Conservation (phyloP, 2,329 filamentous ascomycete genomes). For the Chrysoporthe cubensis region DNA sequence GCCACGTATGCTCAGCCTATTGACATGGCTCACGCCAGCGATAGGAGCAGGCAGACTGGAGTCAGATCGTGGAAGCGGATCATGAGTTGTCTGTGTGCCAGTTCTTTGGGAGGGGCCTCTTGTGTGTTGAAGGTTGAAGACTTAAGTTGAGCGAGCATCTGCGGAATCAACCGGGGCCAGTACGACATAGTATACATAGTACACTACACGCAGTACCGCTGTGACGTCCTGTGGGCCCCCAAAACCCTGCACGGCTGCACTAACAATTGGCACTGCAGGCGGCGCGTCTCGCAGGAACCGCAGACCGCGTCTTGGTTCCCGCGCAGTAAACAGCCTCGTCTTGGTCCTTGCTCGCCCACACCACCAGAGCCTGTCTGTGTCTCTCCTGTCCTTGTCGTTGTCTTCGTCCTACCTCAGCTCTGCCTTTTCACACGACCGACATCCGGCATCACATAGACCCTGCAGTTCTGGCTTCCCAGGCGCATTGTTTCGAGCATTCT, state of each 20-base stretch:
- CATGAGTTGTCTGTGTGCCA: too few species aligned
- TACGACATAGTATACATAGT: too few species aligned
- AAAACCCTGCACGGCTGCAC: neutral
- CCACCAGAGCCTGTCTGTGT: neutral
- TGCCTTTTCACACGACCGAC: neutral
- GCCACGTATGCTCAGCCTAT: neutral
- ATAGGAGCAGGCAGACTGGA: neutral
- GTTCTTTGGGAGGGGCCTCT: too few species aligned
- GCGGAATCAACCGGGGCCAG: too few species aligned
- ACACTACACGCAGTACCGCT: neutral
- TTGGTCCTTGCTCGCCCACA: neutral
- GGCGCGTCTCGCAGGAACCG: slow-evolving; percentile 10
- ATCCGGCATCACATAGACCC: neutral
- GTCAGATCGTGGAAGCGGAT: neutral
- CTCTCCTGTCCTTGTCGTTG: neutral
- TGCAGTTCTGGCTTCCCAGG: slow-evolving; percentile 7
- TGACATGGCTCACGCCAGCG: neutral
- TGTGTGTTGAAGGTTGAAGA: too few species aligned
- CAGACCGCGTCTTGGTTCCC: slow-evolving; percentile 16
- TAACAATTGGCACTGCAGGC: neutral
- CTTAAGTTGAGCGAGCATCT: too few species aligned
- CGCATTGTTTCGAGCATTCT: slow-evolving; percentile 25
- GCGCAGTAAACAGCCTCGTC: slow-evolving; percentile 9
- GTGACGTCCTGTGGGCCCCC: neutral
- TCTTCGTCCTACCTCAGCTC: neutral